Base-by-base conservation (phyloP, 2,329 filamentous ascomycete species). In the Xylaria sp. region DNA sequence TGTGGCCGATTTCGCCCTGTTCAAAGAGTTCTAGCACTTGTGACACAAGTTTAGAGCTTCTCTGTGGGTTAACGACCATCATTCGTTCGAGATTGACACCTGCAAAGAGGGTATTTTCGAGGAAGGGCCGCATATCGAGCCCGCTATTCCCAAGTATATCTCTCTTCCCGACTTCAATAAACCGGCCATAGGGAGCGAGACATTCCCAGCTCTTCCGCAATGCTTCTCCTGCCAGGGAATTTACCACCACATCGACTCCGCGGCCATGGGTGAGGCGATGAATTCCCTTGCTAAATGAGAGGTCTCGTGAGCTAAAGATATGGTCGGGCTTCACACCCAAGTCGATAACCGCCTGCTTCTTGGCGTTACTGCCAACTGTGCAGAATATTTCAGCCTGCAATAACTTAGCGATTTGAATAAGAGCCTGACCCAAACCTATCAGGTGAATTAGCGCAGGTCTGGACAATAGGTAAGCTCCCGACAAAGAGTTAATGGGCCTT, bases 141-240 rank as follows among this genome's bases (percentile, higher is more conserved):
- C 58, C 50, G 18, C 58, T 58, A 37, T 67, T 63, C 20, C 48
- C 58, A 31, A 57, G 9, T 10, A 67, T 64, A 34, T 67, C 65
- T 44, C n/a, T 44, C 48, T 67, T 67, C 13, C 65, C 65, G 6
- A 67, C 52, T 31, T 67, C 65, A 44, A 67, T 63, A 37, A 67
- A 67, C 39, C 65, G 59, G 28, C 65, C 65, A 18, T 67, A 63
- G 2, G 65, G 58, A 3, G 65, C 65, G 39, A 67, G 60, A 31
- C 65, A 67, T 41, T 67, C 65, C 65, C 65, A 67, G 41, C 61
- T 63, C 51, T 56, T 63, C 51, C 61, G 61, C 13, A 63, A 46
- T 37, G 37, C 61, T 48, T 63, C 61, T 63, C 63, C 63, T 4
- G 63, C 54, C 1, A 65, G 63, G 3, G 63, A 65, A 23, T 65